phyloP scores from a whole-genome alignment of 495 filamentous ascomycete species.

The Aspergillus egyptiacus region DNA sequence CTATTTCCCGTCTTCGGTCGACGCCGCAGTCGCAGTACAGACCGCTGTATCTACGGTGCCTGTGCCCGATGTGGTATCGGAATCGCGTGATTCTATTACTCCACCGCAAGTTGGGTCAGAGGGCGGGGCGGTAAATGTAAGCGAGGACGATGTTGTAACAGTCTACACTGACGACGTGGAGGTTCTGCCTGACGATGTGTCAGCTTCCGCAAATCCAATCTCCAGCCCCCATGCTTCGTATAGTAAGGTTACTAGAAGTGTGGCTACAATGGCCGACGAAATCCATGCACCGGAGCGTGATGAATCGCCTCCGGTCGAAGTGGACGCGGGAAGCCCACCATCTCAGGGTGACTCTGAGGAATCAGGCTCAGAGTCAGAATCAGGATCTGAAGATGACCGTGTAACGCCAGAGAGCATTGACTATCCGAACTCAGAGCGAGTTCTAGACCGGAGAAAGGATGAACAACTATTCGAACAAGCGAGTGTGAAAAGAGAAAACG shows the following conservation, averaged over 20 bases:
- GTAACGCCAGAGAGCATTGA: not conserved
- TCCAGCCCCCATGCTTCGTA: not conserved
- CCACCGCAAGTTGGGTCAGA: not conserved
- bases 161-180: slow-evolving; percentile 5
- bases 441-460: not conserved
- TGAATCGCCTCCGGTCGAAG: not conserved
- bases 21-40: not conserved
- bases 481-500: not conserved
- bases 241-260: not conserved
- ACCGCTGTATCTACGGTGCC: not conserved
- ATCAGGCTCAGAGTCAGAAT: not conserved
- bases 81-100: not conserved
- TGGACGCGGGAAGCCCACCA: not conserved
- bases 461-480: not conserved
- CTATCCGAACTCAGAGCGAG: not conserved
- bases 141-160: not conserved
- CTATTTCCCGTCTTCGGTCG: slow-evolving; percentile 27
- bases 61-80: not conserved
- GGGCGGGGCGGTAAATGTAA: not conserved
- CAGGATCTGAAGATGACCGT: not conserved
- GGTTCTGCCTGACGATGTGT: not conserved
- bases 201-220: not conserved
- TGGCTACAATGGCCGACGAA: not conserved
- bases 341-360: not conserved
- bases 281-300: not conserved